Evolutionary conservation across 176 grass and related monocot species (phyloP), one percentile per base, ranked within the genome.

Genomic region (Aegilops speltoides): DNA sequence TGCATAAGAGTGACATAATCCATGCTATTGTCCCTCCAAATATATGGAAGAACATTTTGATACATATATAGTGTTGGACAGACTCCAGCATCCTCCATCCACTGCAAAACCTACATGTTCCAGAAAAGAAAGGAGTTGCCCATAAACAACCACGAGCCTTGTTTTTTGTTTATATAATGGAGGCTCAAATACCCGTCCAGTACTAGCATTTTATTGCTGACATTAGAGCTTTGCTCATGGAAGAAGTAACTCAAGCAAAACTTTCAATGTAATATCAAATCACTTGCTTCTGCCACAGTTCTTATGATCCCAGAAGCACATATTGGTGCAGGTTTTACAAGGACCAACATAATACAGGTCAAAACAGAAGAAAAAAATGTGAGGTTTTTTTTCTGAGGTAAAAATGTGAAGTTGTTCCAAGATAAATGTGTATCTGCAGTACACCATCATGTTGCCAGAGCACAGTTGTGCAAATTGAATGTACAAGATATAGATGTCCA

Each of bases 11-110:
- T 77, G 80, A 88, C 84, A 92, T 94, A 79, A 48, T 94, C 93
- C 81, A 83, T 93, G 70, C 84, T 93, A 78, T 95, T 93, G 31
- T 95, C 91, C 89, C 83, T 92, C 89, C 89, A 89, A 74, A 94
- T 94, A 91, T 91, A 91, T 74, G 91, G 87, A 89, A 95, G 87
- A 76, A 95, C 89, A 86, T 61, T 95, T 78, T 68, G 88, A 74
- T 91, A 95, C 96, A 95, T 94, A 83, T 91, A 68, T 20, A 90
- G 37, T 84, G 96, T 86, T 83, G 93, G 93, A 40, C 43, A 81
- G 80, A 98, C 67, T 57, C 93, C 89, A 83, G 91, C 81, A 88
- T 95, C 96, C 68, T 98, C 96, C 96, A 98, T 98, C 96, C 96
- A 98, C 63, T 91, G 88, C 89, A 98, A 89, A 83, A 98, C 90